These are phyloP conservation scores for Mortierella hygrophila DNA, from an alignment of 192 early-diverging fungal genomes.

Conservation along the genomic window DNA sequence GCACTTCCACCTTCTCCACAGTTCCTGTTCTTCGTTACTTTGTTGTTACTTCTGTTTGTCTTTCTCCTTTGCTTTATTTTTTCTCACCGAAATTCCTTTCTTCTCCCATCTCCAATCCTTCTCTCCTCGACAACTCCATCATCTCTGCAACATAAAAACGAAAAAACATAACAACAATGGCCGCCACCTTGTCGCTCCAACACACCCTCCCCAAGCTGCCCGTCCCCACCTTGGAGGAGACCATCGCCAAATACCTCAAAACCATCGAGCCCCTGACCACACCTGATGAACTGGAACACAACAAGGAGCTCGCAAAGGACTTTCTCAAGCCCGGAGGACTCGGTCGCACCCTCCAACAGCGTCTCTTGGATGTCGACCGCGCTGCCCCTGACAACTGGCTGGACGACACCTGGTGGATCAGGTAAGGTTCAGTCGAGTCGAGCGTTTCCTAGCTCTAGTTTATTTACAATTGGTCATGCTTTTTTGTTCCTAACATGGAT, in stretches of 20 bases:
- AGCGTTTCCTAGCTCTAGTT: not conserved
- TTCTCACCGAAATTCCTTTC: not conserved
- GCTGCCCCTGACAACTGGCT: conserved; percentile 76
- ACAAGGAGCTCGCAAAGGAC: conserved; percentile 59
- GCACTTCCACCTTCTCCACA: not conserved
- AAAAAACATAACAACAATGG: conserved; percentile 10
- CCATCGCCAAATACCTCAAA: conserved; percentile 66
- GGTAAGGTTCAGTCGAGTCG: conserved; percentile 10
- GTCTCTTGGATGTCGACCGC: conserved; percentile 71
- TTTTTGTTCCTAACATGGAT: not conserved
- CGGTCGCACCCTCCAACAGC: conserved; percentile 70
- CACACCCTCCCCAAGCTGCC: conserved; percentile 69
- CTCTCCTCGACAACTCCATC: not conserved
- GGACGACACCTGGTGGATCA: conserved; percentile 76
- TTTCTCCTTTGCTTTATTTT: not conserved
- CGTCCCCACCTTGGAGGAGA: conserved; percentile 73
- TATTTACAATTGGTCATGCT: not conserved
- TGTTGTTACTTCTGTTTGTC: no score
- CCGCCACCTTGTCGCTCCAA: conserved; percentile 60
- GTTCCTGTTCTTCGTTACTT: not conserved
- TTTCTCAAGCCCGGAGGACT: conserved; percentile 62
- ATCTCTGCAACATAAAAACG: not conserved
- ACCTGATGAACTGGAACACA: conserved; percentile 58
- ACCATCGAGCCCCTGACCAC: conserved; percentile 70
- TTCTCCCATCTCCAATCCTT: not conserved